Evolutionary conservation across 495 filamentous ascomycete species (phyloP).

Genomic region (Talaromyces thailandensis): DNA sequence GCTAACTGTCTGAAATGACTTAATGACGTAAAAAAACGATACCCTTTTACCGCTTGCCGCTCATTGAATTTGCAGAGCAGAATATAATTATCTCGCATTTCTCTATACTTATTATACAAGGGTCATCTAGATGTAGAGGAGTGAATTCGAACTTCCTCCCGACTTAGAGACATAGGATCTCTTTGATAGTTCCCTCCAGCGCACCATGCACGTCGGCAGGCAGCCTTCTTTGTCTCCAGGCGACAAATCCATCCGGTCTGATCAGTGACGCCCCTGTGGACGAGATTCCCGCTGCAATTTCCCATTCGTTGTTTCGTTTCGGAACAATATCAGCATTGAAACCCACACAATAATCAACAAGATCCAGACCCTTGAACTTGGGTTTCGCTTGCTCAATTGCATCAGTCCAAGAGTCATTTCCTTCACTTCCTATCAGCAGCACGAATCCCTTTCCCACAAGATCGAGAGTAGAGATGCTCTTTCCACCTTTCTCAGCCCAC

Average conservation of each 20-base stretch:
- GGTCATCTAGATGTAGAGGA: background rate
- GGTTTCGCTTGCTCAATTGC: conserved; percentile 1
- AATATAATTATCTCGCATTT: background rate
- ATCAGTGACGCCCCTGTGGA: conserved; percentile 14
- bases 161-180: background rate
- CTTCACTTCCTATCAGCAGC: conserved; percentile 12
- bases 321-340: conserved; percentile 6
- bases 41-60: background rate
- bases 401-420: background rate
- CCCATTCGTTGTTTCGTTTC: conserved; percentile 5
- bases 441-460: conserved; percentile 13
- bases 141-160: background rate
- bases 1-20: conserved; percentile 31
- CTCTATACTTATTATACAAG: background rate
- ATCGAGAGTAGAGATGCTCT: conserved; percentile 12
- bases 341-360: conserved; percentile 7
- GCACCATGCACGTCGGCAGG: background rate
- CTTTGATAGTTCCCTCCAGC: background rate
- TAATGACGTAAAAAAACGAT: background rate
- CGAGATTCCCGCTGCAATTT: conserved; percentile 11
- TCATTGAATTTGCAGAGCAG: background rate
- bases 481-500: conserved; percentile 10
- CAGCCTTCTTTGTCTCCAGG: conserved; percentile 14
- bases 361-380: conserved; percentile 1
- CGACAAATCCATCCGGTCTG: conserved; percentile 23